A percentile compares a stretch with the other conserved stretches of the same genome.
phyloP scores from a whole-genome alignment of 805 yeast species.

The Millerago galiae region DNA sequence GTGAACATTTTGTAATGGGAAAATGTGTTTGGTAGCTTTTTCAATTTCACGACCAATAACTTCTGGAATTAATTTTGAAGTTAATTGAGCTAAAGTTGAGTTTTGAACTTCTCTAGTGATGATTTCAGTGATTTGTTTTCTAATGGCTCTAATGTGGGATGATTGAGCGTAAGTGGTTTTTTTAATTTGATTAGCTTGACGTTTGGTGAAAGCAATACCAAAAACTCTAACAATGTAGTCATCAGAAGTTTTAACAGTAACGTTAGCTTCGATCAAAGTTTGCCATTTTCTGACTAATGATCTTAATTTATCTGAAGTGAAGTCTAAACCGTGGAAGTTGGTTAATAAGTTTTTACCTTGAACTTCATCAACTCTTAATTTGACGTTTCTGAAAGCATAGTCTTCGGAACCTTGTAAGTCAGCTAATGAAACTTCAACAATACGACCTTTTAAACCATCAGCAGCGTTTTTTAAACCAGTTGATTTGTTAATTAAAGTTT shows the following conservation, averaged over 20 bases:
- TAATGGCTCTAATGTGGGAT: conserved; percentile 93
- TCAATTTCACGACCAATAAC: conserved; percentile 98
- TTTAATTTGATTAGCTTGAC: conserved; percentile 94
- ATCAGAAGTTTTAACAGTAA: conserved; percentile 95
- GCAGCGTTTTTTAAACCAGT: conserved; percentile 97
- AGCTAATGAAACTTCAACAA: conserved; percentile 91
- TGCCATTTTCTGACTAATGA: conserved; percentile 99
- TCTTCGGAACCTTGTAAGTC: conserved; percentile 99
- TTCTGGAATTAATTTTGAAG: conserved; percentile 96
- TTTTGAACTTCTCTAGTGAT: conserved; percentile 94
- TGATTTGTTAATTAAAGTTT: conserved; percentile 96
- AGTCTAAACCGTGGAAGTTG: conserved; percentile 99
- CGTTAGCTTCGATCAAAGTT: conserved; percentile 95
- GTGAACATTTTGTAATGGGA: conserved; percentile 98
- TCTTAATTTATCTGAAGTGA: conserved; percentile 96
- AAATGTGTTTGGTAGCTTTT: conserved; percentile 90
- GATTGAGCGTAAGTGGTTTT: conserved; percentile 97
- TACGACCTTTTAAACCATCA: conserved; percentile 97
- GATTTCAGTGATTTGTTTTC: conserved; percentile 95
- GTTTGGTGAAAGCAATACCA: conserved; percentile 98
- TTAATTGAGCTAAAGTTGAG: conserved; percentile 93
- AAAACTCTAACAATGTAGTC: conserved; percentile 95
- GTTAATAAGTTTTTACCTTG: conserved; percentile 98
- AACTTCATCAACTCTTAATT: conserved; percentile 97
- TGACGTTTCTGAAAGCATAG: conserved; percentile 95